Percentiles rank a stretch among this genome's conserved stretches.
phyloP scores from a whole-genome alignment of 768 basidiomycete species.

The Postia placenta region DNA sequence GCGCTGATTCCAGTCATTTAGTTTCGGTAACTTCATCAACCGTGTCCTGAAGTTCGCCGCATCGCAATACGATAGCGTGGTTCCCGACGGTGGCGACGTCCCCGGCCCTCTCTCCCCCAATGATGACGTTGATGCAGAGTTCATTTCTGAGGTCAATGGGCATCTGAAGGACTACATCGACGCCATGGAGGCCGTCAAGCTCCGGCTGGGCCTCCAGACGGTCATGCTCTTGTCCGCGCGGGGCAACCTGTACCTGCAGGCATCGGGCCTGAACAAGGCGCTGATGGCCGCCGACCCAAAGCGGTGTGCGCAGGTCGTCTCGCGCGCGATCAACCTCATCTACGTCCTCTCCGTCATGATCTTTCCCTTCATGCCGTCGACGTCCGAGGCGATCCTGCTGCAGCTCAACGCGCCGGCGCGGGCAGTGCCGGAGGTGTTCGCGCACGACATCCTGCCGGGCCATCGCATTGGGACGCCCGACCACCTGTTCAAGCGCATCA shows the following conservation, averaged over 20 bases:
- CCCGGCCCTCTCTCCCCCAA: constrained; percentile 67
- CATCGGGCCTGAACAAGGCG: constrained; percentile 85
- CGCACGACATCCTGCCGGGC: constrained; percentile 79
- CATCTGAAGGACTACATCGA: constrained; percentile 76
- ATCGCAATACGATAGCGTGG: constrained; percentile 70
- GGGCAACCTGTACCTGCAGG: constrained; percentile 93
- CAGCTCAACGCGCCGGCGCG: constrained; percentile 91
- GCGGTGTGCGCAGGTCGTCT: constrained; percentile 86
- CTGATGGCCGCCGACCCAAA: constrained; percentile 74
- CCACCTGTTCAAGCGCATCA: constrained; percentile 91
- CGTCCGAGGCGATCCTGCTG: constrained; percentile 67
- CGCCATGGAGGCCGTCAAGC: constrained; percentile 87
- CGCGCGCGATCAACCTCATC: constrained; percentile 88
- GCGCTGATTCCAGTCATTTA: constrained; percentile 22
- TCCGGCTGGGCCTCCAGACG: constrained; percentile 80
- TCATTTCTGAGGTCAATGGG: constrained; percentile 73
- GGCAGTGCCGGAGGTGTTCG: constrained; percentile 63
- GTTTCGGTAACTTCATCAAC: constrained; percentile 98
- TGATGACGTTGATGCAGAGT: constrained; percentile 62
- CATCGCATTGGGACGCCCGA: constrained; percentile 83
- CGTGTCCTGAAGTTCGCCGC: constrained; percentile 88
- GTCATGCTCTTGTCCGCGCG: constrained; percentile 86
- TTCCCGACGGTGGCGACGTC: constrained; percentile 74
- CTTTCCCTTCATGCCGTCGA: constrained; percentile 96
- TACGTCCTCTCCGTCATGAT: constrained; percentile 81